Evolutionary conservation across 2,329 filamentous ascomycete species (phyloP), one percentile per base, ranked within the genome.

Genomic region (Colletotrichum sidae): DNA sequence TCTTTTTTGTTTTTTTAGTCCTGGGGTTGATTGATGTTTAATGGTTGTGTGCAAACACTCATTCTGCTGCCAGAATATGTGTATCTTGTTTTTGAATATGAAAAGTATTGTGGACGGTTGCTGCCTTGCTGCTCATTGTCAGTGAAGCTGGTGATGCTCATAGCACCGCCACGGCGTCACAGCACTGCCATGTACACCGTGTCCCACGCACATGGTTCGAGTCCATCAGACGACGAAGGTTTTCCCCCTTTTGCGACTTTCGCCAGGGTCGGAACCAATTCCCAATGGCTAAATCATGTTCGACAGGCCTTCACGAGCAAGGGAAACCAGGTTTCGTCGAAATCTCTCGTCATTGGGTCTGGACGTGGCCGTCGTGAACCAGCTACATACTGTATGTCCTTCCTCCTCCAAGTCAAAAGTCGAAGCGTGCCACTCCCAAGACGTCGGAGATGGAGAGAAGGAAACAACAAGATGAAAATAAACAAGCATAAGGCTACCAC

Each of bases 1-100:
- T 4, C 4, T 25, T 72, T 71, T 78, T 77, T 67, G 72, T 79
- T 74, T 74, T 72, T 73, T 17, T 0, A 17, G 17, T 17, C 17
- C 17, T 17, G 17, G 17, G 17, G 17, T 17, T 60, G 59, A 4
- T 4, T 12, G 2, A 10, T 45, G 34, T 2, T 7, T 10, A 4
- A 4, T 35, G 3, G 17, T 10, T 38, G 53, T 5, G 13, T 37
- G 33, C 11, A 34, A 12, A 34, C 25, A 34, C 37, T 5, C 9
- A 8, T 3, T 13, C 2, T 37, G 2, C 25, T 13, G 11, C 35
- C 10, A 11, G 10, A 9, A 2, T 9, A 44, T 7, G 15, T 47
- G 2, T n/a, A 10, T 49, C n/a, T 13, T 11, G 13, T 9, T 41
- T 41, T 41, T 13, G 9, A 41, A 3, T 41, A 41, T 3, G 13